Percentiles rank a stretch among this genome's conserved stretches.
Conservation (phyloP, 2,329 filamentous ascomycete genomes). For the Xenoacremonium recifei region DNA sequence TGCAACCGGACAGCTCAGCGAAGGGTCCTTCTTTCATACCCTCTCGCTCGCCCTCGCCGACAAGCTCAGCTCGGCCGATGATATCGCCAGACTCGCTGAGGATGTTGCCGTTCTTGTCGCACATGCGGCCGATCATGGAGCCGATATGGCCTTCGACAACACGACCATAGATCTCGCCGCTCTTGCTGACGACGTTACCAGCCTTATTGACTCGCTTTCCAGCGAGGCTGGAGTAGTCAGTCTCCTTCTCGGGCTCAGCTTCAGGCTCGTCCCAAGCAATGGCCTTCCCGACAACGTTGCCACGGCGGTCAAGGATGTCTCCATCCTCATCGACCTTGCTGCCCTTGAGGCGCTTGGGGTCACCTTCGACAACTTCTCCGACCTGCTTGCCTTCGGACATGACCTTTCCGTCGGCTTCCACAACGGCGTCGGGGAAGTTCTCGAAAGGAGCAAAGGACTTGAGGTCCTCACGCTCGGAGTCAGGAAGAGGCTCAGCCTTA, state of each 20-base stretch:
- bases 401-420: slow-evolving; percentile 53
- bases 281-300: slow-evolving; percentile 64
- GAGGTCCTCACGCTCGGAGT: slow-evolving; percentile 48
- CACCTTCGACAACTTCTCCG: slow-evolving; percentile 63
- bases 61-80: slow-evolving; percentile 65
- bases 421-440: slow-evolving; percentile 53
- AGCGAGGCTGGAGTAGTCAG: slow-evolving; percentile 61
- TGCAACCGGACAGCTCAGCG: slow-evolving; percentile 62
- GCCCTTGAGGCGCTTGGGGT: slow-evolving; percentile 61
- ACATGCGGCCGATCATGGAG: slow-evolving; percentile 65
- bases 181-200: slow-evolving; percentile 58
- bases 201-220: slow-evolving; percentile 72
- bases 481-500: slow-evolving; percentile 58
- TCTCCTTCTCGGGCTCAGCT: slow-evolving; percentile 49
- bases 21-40: slow-evolving; percentile 66
- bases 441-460: slow-evolving; percentile 54
- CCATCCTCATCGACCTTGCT: slow-evolving; percentile 68
- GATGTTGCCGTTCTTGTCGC: slow-evolving; percentile 69
- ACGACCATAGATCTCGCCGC: slow-evolving; percentile 59
- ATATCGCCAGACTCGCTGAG: slow-evolving; percentile 72
- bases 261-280: slow-evolving; percentile 63
- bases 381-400: slow-evolving; percentile 52
- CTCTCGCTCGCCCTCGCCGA: slow-evolving; percentile 64
- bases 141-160: slow-evolving; percentile 66
- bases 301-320: slow-evolving; percentile 65